Base-by-base conservation (phyloP, 2,329 filamentous ascomycete genomes). In the Pestalotiopsis sp. region DNA sequence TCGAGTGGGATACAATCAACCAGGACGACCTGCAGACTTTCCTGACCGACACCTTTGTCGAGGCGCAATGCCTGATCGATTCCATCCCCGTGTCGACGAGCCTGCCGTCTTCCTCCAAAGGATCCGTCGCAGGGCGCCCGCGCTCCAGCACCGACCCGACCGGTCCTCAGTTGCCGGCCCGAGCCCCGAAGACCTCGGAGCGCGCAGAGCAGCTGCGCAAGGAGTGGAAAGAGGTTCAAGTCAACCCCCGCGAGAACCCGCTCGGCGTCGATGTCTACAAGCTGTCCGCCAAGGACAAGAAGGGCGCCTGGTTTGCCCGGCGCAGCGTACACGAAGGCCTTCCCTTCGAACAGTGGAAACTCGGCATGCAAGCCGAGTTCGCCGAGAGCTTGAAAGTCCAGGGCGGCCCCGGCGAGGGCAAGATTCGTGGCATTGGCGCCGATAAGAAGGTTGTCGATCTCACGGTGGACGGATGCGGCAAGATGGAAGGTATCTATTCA, bases 241-340 rank as follows among this genome's bases (percentile, higher is more conserved):
- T 93, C 67, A 89, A 86, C 57, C 80, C 87, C 3, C 90, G 86
- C 72, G 91, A 95, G 23, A 96, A 97, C 75, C 92, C 93, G 0
- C 83, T 93, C 9, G 90, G 87, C 0, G 90, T 98, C 70, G 86
- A 85, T 67, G 90, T 98, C 27, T 97, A 92, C 82, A 97, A 97
- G 79, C 86, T 96, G 69, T 82, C 86, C 0, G 89, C 91, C 2
- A 91, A 93, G 74, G 95, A 98, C 79, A 90, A 93, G 49, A 91
- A 91, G 72, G 95, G 95, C 2, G 86, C 92, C 7, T 98, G 95
- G 95, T 98, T 98, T 80, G 93, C 93, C 27, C 85, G 95, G 67
- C 85, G 92, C 63, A 97, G 94, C 77, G 85, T 97, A 23, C 94
- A 98, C 75, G 90, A 92, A 73, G 93, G 91, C 0, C 78, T 97